Base-by-base conservation (phyloP, 2,329 filamentous ascomycete genomes). In the Phyllosticta capitalensis region DNA sequence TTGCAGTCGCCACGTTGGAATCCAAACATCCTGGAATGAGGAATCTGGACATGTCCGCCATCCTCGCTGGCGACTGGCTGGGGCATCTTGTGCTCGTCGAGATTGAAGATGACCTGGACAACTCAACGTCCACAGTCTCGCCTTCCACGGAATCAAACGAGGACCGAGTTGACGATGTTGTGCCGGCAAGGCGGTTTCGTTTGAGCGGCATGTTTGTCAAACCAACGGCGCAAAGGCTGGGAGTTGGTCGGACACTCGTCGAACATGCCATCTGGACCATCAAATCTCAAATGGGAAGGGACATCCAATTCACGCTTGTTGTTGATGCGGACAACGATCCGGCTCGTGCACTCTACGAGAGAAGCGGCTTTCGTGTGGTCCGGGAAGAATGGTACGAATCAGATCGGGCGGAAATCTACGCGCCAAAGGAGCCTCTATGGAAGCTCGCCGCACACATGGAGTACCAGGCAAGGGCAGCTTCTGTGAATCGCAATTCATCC, bases 161-260 rank as follows among this genome's bases (percentile, higher is more conserved):
- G 12, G 56, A 52, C 4, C 19, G 50, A 24, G 7, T 2, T 20
- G 54, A 7, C 33, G 48, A 26, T 21, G 14, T 22, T n/a, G 5
- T 19, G 26, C 51, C 21, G 3, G 21, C 48, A 19, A 48, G 22
- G 49, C 62, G 63, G 55, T 67, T 66, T 62, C 64, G 68, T 48
- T 63, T 71, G 2, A 68, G 65, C 55, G 69, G 64, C 30, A 64
- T 68, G 30, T 72, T 69, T 58, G 68, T 72, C 7, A 55, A 65
- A 6, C 64, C 66, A 9, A 54, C 55, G n/a, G 65, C 64, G 9
- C 61, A 69, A 45, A 57, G 65, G 3, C 28, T 19, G n/a, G 70
- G 70, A 10, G 26, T 72, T 9, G 71, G 69, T 6, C 65, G 56
- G 33, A 61, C 54, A 12, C 61, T 74, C 24, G 61, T 72, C 12